phyloP scores from a whole-genome alignment of 768 basidiomycete species.

The Naematelia encephala region DNA sequence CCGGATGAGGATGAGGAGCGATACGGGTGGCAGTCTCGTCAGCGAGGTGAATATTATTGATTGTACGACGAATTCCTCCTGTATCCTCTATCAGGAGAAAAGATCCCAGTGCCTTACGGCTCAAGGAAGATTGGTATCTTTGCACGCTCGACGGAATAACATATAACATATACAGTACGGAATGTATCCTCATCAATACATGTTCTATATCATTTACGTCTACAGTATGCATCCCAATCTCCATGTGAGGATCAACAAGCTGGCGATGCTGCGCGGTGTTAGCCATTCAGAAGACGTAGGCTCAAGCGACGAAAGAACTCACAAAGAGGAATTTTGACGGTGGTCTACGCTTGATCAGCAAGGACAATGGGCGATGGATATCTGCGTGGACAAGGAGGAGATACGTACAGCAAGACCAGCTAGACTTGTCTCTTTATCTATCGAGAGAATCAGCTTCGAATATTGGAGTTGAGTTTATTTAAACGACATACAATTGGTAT shows the following conservation, averaged over 20 bases:
- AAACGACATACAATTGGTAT: slow-evolving; percentile 33
- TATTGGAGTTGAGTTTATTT: not conserved
- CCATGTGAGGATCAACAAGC: slow-evolving; percentile 20
- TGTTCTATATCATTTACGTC: too few relatives aligned
- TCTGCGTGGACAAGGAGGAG: too few relatives aligned
- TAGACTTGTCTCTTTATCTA: slow-evolving; percentile 84
- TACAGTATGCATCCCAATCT: too few relatives aligned
- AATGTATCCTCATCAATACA: too few relatives aligned
- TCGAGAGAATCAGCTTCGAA: slow-evolving; percentile 1
- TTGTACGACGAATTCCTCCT: not conserved
- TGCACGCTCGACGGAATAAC: too few relatives aligned
- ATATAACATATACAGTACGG: too few relatives aligned
- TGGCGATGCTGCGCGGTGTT: slow-evolving; percentile 19
- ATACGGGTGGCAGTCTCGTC: not conserved
- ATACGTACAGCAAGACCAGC: slow-evolving; percentile 56
- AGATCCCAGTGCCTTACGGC: too few relatives aligned
- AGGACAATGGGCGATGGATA: too few relatives aligned
- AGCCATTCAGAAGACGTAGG: not conserved
- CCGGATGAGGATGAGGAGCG: not conserved
- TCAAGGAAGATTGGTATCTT: too few relatives aligned
- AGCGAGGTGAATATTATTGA: not conserved
- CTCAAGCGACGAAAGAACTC: slow-evolving; percentile 2
- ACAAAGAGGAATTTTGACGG: slow-evolving; percentile 41
- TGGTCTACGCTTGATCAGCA: slow-evolving; percentile 16
- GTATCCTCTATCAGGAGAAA: too few relatives aligned